Evolutionary conservation across 2,329 filamentous ascomycete species (phyloP), one percentile per base, ranked within the genome.

Genomic region (Penicillium digitatum): DNA sequence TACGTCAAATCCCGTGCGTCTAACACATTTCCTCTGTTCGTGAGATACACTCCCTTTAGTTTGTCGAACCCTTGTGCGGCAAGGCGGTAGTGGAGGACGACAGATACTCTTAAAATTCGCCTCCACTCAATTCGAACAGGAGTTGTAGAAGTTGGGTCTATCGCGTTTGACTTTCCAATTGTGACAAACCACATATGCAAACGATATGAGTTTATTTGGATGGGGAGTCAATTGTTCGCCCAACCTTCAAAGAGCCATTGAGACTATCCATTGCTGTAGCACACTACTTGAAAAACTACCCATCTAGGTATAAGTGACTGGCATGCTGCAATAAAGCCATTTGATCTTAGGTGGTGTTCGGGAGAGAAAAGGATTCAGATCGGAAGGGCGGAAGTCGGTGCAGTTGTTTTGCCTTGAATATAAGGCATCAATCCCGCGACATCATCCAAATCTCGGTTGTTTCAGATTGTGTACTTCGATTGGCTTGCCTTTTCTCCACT

Each of bases 61-160:
- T 42, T 53, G 57, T 31, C 42, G 49, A 22, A 50, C 54, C 50
- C 65, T 67, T 61, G 67, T 69, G 38, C 69, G 62, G 37, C 62
- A 58, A 44, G 62, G 57, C 2, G 62, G 62, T 6, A 53, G 59
- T 12, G 70, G 69, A 31, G 67, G 54, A 4, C 62, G 62, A 42
- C 68, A 77, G 24, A 68, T 63, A 57, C 75, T 77, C 56, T 73
- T 65, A 18, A 63, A 64, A 18, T 63, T 58, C 2, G 75, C 66
- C 55, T 75, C 79, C 37, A 64, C 53, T 50, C 78, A 80, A 56
- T 79, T 79, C 8, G 73, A 73, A 52, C 78, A 80, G 1, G 77
- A 76, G 1, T 71, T 72, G 53, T 77, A 79, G 0, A 76, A 76
- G 1, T 66, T 62, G 14, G 57, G 57, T 40, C 71, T 70, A 57